Conservation (phyloP, 176 grass and related monocot genomes). For the Lolium perenne region DNA sequence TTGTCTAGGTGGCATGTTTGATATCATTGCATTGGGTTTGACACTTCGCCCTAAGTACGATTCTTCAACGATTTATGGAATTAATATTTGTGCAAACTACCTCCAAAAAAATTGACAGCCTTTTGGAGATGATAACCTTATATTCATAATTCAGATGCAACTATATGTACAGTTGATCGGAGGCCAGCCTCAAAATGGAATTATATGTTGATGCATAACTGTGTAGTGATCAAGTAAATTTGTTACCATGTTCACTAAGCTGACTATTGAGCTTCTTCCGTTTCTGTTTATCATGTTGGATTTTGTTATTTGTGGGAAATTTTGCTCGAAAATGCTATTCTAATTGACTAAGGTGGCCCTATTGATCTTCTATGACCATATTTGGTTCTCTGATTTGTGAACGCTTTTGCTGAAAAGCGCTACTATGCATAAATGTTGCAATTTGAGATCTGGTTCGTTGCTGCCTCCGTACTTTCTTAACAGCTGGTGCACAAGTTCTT, state of each 20-base stretch:
- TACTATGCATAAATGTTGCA: neutral
- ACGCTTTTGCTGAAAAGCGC: conserved; percentile 1
- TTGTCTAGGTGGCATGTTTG: conserved; percentile 4
- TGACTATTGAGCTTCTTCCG: neutral
- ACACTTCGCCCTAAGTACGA: neutral
- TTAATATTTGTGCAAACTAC: conserved; percentile 21
- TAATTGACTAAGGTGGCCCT: neutral
- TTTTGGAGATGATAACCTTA: neutral
- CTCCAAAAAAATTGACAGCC: neutral
- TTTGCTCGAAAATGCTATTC: neutral
- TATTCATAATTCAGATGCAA: conserved; percentile 15
- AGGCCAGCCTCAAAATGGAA: neutral
- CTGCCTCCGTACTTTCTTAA: neutral
- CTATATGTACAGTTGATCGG: neutral
- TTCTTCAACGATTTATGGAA: neutral
- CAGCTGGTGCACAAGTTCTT: neutral
- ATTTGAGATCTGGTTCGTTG: neutral
- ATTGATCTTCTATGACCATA: conserved; percentile 3
- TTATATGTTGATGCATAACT: neutral
- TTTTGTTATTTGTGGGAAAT: too few relatives aligned
- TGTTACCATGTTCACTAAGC: conserved; percentile 12
- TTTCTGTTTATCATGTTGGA: neutral
- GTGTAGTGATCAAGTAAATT: neutral
- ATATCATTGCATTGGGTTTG: neutral
- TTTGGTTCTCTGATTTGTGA: neutral